phyloP scores from a whole-genome alignment of 1,284 basidiomycete genomes.

The Jaminaea rosea region DNA sequence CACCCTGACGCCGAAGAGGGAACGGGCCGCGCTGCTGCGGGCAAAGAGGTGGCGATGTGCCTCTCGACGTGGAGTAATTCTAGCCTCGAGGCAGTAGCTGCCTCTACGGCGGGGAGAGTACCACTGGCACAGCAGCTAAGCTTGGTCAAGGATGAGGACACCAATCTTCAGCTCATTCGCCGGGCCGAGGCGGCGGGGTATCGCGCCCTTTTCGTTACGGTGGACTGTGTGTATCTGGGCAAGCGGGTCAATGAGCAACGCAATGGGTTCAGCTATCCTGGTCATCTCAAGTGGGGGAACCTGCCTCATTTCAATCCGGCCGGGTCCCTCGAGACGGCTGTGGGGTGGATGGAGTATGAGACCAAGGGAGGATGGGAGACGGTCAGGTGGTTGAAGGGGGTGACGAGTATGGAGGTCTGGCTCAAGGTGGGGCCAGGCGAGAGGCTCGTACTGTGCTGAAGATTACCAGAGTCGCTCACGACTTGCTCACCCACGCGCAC shows the following conservation, averaged over 20 bases:
- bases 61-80: conserved; percentile 30
- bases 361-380: conserved; percentile 14
- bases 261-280: conserved; percentile 16
- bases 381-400: conserved; percentile 12
- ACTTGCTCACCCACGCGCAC: no score
- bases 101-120: conserved; percentile 7
- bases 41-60: conserved; percentile 23
- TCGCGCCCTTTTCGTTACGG: conserved; percentile 55
- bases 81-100: conserved; percentile 30
- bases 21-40: conserved; percentile 28
- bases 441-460: no score
- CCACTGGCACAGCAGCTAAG: conserved; percentile 47
- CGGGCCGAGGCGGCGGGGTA: conserved; percentile 61
- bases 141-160: conserved; percentile 50
- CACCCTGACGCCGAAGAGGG: conserved; percentile 34
- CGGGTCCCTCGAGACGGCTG: neutral
- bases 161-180: conserved; percentile 22
- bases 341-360: conserved; percentile 2
- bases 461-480: no score
- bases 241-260: conserved; percentile 24
- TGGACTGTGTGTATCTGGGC: conserved; percentile 28
- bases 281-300: conserved; percentile 8
- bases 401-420: conserved; percentile 28
- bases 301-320: conserved; percentile 6
- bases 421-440: no score